A percentile compares a stretch with the other conserved stretches of the same genome.
Evolutionary conservation across 2,329 filamentous ascomycete species (phyloP).

Genomic region (Beauveria sp.): DNA sequence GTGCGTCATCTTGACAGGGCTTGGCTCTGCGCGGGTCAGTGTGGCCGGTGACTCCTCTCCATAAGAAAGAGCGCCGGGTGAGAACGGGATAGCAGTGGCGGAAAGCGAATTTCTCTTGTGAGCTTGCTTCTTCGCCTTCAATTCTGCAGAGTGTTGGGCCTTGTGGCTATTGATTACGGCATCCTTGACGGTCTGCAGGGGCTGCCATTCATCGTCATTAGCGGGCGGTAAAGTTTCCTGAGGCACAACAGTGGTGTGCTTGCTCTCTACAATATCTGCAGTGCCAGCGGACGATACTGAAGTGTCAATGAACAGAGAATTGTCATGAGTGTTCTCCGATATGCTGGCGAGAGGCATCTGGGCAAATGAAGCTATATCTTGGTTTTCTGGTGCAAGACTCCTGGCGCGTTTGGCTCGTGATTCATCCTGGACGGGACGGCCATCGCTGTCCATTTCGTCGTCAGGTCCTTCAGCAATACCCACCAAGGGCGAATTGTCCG

Average conservation of each 20-base stretch:
- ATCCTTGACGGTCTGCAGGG: conserved; percentile 19
- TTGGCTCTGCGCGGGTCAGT: conserved; percentile 1
- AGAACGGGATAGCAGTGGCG: conserved; percentile 63
- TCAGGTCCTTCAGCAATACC: conserved; percentile 17
- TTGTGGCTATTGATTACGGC: conserved; percentile 31
- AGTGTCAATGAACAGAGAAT: conserved; percentile 35
- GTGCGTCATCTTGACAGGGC: conserved; percentile 1
- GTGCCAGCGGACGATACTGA: conserved; percentile 46
- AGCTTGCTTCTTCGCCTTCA: not conserved
- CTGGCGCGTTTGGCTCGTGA: conserved; percentile 70
- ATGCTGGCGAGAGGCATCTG: conserved; percentile 13
- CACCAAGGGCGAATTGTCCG: conserved; percentile 22
- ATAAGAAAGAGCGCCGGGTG: conserved; percentile 32
- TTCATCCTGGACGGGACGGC: conserved; percentile 55
- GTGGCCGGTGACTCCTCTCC: conserved; percentile 18
- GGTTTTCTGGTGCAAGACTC: conserved; percentile 55
- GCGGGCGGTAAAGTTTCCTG: conserved; percentile 42
- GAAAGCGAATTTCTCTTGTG: conserved; percentile 47
- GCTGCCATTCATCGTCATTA: not conserved
- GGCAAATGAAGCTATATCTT: conserved; percentile 71
- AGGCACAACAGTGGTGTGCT: conserved; percentile 43
- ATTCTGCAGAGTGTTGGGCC: conserved; percentile 6
- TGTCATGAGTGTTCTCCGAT: conserved; percentile 33
- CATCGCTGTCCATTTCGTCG: conserved; percentile 44
- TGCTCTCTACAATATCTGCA: conserved; percentile 47